Evolutionary conservation across 345 rosid genomes (phyloP).

Genomic region (Lagerstroemia speciosa): DNA sequence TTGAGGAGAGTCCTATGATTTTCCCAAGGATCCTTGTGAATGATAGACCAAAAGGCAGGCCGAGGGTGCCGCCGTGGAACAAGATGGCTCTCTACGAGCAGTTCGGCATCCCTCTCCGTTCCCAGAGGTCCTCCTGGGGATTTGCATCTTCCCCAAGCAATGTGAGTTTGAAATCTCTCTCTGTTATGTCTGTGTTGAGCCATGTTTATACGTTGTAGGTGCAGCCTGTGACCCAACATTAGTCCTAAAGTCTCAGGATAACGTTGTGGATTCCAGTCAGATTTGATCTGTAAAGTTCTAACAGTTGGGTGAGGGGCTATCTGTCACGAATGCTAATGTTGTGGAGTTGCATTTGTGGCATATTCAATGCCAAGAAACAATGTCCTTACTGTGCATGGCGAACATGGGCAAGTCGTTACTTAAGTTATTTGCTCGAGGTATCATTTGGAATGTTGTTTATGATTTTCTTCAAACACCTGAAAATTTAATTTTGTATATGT

Average conservation of each 20-base stretch:
- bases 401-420: too few relatives aligned
- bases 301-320: not conserved
- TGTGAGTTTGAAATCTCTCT: not conserved
- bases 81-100: conserved; percentile 77
- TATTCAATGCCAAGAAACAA: too few relatives aligned
- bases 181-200: not conserved
- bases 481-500: not conserved
- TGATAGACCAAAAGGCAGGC: conserved; percentile 55
- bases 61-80: conserved; percentile 67
- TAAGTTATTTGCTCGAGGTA: not conserved
- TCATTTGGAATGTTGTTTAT: not conserved
- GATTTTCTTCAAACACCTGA: not conserved
- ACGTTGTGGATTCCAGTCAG: too few relatives aligned
- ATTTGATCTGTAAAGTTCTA: not conserved
- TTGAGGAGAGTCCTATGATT: conserved; percentile 30
- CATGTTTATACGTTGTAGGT: not conserved
- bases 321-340: not conserved
- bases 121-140: conserved; percentile 30
- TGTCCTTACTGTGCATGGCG: too few relatives aligned
- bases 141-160: conserved; percentile 11
- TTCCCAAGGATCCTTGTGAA: conserved; percentile 69
- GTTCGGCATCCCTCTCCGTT: conserved; percentile 9
- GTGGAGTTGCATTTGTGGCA: not conserved
- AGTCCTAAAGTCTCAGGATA: too few relatives aligned
- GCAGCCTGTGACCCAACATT: not conserved